Percentiles rank a stretch among this genome's conserved stretches.
phyloP scores from a whole-genome alignment of 805 yeast species.

The Metschnikowia cerradonensis region DNA sequence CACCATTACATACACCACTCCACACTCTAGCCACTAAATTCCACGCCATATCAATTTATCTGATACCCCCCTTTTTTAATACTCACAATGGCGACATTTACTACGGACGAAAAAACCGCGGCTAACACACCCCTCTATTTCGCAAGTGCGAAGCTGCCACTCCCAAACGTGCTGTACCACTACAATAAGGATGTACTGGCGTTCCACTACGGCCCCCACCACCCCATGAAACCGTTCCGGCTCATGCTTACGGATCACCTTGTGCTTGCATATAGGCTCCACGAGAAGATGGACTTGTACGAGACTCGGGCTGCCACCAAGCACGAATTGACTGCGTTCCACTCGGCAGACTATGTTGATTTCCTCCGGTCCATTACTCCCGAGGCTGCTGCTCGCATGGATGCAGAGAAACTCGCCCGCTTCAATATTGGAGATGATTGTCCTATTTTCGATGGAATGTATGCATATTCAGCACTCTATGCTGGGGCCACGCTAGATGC shows the following conservation, averaged over 20 bases:
- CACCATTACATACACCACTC: background rate
- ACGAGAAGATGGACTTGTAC: slow-evolving; percentile 87
- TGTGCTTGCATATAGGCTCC: slow-evolving; percentile 77
- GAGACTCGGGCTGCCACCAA: slow-evolving; percentile 77
- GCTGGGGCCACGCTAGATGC: slow-evolving; percentile 96
- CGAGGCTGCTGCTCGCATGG: slow-evolving; percentile 57
- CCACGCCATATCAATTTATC: background rate
- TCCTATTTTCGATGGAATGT: slow-evolving; percentile 92
- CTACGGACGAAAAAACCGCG: slow-evolving; percentile 31
- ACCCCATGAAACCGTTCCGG: slow-evolving; percentile 98
- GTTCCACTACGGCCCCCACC: slow-evolving; percentile 88
- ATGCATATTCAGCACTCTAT: slow-evolving; percentile 81
- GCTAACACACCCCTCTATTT: slow-evolving; percentile 6
- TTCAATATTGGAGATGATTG: slow-evolving; percentile 94
- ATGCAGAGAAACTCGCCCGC: slow-evolving; percentile 52
- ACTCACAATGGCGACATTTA: slow-evolving; percentile 21
- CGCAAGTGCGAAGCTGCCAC: background rate
- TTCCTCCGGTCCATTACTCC: slow-evolving; percentile 77
- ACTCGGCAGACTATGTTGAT: slow-evolving; percentile 79
- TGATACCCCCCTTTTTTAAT: too few relatives aligned
- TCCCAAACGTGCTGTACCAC: slow-evolving; percentile 71
- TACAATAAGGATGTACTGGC: slow-evolving; percentile 75
- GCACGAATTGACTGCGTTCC: slow-evolving; percentile 77
- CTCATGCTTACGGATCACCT: slow-evolving; percentile 91
- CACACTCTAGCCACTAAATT: too few relatives aligned